A percentile compares a stretch with the other conserved stretches of the same genome.
phyloP scores from a whole-genome alignment of 2,329 filamentous ascomycete genomes.

The Orbilia ellipsospora region DNA sequence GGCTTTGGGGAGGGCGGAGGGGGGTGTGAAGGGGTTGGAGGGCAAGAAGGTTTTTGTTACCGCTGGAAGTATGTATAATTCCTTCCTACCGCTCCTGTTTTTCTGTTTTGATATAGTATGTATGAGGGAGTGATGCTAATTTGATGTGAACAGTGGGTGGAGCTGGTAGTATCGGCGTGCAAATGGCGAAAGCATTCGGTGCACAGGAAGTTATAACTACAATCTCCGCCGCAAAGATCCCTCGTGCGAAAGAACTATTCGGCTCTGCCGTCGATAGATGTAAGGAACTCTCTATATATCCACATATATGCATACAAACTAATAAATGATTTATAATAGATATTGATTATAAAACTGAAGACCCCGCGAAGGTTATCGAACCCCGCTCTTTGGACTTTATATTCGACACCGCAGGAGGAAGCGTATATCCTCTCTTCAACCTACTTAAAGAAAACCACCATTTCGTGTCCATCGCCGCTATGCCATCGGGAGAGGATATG shows the following conservation, averaged over 20 bases:
- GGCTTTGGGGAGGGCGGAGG: conserved; percentile 37
- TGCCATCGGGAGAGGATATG: conserved; percentile 30
- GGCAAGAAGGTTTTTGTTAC: conserved; percentile 44
- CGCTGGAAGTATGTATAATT: conserved; percentile 37
- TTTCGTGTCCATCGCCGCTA: conserved; percentile 43
- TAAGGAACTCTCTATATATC: neutral
- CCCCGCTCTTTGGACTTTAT: conserved; percentile 49
- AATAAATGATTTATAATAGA: conserved; percentile 4
- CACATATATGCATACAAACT: neutral
- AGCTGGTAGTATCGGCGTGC: conserved; percentile 47
- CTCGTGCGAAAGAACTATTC: conserved; percentile 40
- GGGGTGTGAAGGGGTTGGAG: conserved; percentile 33
- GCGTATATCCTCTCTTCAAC: conserved; percentile 21
- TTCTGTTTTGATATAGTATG: neutral
- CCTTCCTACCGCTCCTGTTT: neutral
- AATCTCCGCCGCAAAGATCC: conserved; percentile 34
- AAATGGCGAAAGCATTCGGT: conserved; percentile 42
- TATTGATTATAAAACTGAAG: conserved; percentile 47
- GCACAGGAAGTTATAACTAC: conserved; percentile 51
- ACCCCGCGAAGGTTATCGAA: conserved; percentile 29
- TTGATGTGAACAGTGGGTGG: conserved; percentile 38
- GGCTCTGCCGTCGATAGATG: conserved; percentile 34
- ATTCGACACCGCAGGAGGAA: conserved; percentile 38
- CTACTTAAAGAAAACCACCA: conserved; percentile 39
- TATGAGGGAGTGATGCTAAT: conserved; percentile 12